Evolutionary conservation across 495 filamentous ascomycete genomes (phyloP).

Genomic region (Penicillium herquei): DNA sequence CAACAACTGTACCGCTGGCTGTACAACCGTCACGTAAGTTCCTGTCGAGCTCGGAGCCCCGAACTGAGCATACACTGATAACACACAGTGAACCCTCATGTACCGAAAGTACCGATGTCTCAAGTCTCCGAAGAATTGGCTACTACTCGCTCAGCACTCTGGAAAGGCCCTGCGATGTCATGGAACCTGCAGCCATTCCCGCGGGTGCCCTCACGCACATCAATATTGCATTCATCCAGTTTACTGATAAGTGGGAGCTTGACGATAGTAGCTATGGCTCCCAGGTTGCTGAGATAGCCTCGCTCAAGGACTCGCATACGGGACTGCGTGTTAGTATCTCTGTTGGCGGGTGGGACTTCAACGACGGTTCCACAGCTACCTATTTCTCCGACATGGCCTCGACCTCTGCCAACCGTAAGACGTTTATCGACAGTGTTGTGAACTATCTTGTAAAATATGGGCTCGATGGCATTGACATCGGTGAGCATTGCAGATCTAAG

Average conservation of each 20-base stretch:
- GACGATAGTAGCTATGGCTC: slow-evolving; percentile 23
- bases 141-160: neutral
- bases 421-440: slow-evolving; percentile 38
- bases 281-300: slow-evolving; percentile 5
- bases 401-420: slow-evolving; percentile 24
- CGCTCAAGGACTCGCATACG: no score
- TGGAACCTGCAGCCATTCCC: slow-evolving; percentile 17
- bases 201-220: slow-evolving; percentile 38
- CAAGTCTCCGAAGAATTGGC: neutral
- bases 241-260: neutral
- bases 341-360: slow-evolving; percentile 45
- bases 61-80: no score
- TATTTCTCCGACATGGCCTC: slow-evolving; percentile 32
- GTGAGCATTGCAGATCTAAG: neutral
- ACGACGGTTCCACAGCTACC: slow-evolving; percentile 23
- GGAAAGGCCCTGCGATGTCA: neutral
- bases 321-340: slow-evolving; percentile 24
- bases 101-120: neutral
- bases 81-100: neutral
- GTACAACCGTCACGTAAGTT: neutral
- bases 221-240: slow-evolving; percentile 43
- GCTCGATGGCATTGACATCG: slow-evolving; percentile 54
- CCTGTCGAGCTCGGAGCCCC: no score
- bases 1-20: neutral
- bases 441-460: slow-evolving; percentile 37